These are phyloP conservation scores for Epichloe uncinata DNA, from an alignment of 2,329 filamentous ascomycete species.

Conservation along the genomic window DNA sequence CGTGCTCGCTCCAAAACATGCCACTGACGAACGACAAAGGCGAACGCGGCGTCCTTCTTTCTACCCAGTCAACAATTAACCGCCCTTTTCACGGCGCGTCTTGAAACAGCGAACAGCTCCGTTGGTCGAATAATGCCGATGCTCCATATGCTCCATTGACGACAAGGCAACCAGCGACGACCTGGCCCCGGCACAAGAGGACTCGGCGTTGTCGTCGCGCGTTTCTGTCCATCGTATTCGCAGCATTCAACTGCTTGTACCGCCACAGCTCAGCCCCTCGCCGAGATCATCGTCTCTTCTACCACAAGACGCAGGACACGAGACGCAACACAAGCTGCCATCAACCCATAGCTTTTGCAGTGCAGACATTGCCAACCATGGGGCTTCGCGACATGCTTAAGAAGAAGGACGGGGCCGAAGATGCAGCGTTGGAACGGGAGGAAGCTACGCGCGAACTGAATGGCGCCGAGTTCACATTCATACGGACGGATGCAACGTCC, in stretches of 20 bases:
- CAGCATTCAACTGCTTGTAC: not conserved
- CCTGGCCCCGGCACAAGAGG: not conserved
- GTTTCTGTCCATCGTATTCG: not conserved
- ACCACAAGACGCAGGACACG: no score
- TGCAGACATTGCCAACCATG: constrained; percentile 20
- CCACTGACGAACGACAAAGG: no score
- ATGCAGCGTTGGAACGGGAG: constrained; percentile 19
- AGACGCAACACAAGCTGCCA: no score
- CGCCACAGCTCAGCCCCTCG: not conserved
- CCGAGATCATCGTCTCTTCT: not conserved
- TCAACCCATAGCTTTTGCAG: not conserved
- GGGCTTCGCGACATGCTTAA: constrained; percentile 39
- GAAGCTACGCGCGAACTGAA: constrained; percentile 23
- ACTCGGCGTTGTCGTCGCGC: not conserved
- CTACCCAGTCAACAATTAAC: no score
- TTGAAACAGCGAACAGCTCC: not conserved
- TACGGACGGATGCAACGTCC: constrained; percentile 69
- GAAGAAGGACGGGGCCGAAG: constrained; percentile 36
- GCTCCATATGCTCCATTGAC: not conserved
- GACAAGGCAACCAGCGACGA: not conserved
- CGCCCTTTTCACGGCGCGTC: not conserved
- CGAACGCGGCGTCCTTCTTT: no score
- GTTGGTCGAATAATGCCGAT: not conserved
- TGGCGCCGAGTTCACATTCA: constrained; percentile 63
- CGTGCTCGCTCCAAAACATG: not conserved